These are phyloP conservation scores for Sindora glabra DNA, from an alignment of 306 rosid species.

Conservation along the genomic window DNA sequence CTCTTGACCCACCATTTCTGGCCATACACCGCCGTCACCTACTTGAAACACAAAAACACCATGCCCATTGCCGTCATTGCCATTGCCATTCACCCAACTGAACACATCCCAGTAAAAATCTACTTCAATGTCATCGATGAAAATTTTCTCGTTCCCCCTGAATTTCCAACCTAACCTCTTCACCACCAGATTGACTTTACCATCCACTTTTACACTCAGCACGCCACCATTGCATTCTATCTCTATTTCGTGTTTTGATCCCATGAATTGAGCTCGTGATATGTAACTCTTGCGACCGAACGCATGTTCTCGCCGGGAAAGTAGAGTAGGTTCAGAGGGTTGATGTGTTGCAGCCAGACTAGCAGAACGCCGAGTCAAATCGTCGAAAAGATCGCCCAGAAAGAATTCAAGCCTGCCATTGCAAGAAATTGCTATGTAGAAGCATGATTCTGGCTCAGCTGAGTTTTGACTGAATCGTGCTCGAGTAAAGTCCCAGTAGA, in stretches of 20 bases:
- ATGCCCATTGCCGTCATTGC: slow-evolving; percentile 30
- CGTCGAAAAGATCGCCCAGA: slow-evolving; percentile 49
- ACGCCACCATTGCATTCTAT: slow-evolving; percentile 52
- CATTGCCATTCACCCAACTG: slow-evolving; percentile 44
- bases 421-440: slow-evolving; percentile 54
- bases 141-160: slow-evolving; percentile 75
- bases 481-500: slow-evolving; percentile 61
- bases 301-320: slow-evolving; percentile 69
- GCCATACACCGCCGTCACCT: slow-evolving; percentile 71
- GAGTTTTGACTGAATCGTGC: slow-evolving; percentile 38
- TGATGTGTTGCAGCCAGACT: slow-evolving; percentile 1
- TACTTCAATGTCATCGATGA: slow-evolving; percentile 48
- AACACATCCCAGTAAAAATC: slow-evolving; percentile 83
- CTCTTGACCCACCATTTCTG: slow-evolving; percentile 69
- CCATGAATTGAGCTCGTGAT: slow-evolving; percentile 52
- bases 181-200: slow-evolving; percentile 35
- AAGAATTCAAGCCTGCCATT: slow-evolving; percentile 40
- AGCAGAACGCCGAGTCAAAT: slow-evolving; percentile 26
- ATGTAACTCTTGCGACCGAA: slow-evolving; percentile 49
- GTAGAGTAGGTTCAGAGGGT: slow-evolving; percentile 17
- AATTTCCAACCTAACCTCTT: slow-evolving; percentile 79
- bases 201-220: slow-evolving; percentile 57
- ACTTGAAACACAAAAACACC: slow-evolving; percentile 73
- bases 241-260: slow-evolving; percentile 56
- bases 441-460: slow-evolving; percentile 58